Evolutionary conservation across 2,329 filamentous ascomycete species (phyloP).

Genomic region (Clarireedia monteithiana): DNA sequence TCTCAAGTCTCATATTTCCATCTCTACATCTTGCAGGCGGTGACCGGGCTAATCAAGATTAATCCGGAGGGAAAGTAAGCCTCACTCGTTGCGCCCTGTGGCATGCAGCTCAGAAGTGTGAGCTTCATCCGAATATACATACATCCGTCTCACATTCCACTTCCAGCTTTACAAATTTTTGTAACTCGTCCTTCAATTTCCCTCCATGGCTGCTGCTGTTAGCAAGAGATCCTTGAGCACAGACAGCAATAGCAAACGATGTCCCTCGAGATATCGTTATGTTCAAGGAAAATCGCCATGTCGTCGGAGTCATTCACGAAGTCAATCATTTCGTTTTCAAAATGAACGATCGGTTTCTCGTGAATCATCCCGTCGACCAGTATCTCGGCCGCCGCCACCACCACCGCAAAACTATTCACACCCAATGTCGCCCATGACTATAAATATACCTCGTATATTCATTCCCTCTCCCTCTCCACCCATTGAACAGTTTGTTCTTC

Average conservation of each 20-base stretch:
- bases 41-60: slow-evolving; percentile 11
- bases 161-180: slow-evolving; percentile 3
- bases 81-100: slow-evolving; percentile 4
- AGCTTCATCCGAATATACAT: slow-evolving; percentile 6
- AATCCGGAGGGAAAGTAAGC: slow-evolving; percentile 8
- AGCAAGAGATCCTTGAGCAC: slow-evolving; percentile 2
- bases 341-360: neutral
- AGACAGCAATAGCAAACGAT: slow-evolving; percentile 7
- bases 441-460: neutral
- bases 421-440: neutral
- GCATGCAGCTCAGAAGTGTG: slow-evolving; percentile 8
- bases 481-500: neutral
- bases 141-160: slow-evolving; percentile 9
- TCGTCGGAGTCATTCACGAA: neutral
- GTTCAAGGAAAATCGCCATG: neutral
- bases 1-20: neutral
- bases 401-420: neutral
- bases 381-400: neutral
- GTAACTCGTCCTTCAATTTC: neutral
- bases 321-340: neutral
- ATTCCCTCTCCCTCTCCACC: neutral
- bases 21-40: slow-evolving; percentile 5
- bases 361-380: neutral
- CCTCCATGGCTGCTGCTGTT: slow-evolving; percentile 7
- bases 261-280: slow-evolving; percentile 3